Evolutionary conservation across 148 eudicot species (phyloP).

Genomic region (Euryodendron excelsum): DNA sequence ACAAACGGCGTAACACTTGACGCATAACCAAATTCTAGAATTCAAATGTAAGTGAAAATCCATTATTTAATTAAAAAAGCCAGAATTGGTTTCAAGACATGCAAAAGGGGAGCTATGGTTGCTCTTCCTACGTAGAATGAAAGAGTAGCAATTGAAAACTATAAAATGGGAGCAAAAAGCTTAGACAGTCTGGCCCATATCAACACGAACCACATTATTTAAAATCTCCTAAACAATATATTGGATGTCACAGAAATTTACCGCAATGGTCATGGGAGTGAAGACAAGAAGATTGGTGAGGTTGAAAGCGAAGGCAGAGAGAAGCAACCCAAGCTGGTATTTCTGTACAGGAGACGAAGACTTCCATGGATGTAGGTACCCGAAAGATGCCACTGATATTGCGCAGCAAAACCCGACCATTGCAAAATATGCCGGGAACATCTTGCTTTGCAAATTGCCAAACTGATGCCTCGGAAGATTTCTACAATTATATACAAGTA

Average conservation of each 20-base stretch:
- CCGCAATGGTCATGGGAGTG: constrained; percentile 96
- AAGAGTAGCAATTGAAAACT: too few relatives aligned
- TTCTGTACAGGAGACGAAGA: constrained; percentile 58
- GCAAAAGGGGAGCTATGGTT: too few relatives aligned
- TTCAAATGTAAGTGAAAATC: too few relatives aligned
- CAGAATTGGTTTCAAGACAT: too few relatives aligned
- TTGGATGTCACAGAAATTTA: constrained; percentile 8
- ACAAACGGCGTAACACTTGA: too few relatives aligned
- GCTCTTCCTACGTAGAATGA: too few relatives aligned
- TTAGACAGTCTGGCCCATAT: too few relatives aligned
- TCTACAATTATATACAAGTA: constrained; percentile 48
- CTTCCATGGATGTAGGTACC: constrained; percentile 95
- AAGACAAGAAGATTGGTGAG: constrained; percentile 77
- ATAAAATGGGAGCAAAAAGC: too few relatives aligned
- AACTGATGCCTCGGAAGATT: constrained; percentile 93
- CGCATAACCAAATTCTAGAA: too few relatives aligned
- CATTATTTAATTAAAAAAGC: too few relatives aligned
- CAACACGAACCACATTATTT: not conserved
- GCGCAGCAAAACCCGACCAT: constrained; percentile 89
- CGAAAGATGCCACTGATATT: constrained; percentile 62
- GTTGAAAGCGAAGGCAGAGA: constrained; percentile 62
- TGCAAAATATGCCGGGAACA: constrained; percentile 92
- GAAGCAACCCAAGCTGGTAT: constrained; percentile 77
- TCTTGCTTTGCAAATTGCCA: constrained; percentile 96
- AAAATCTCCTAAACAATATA: not conserved